Evolutionary conservation across 2,329 filamentous ascomycete genomes (phyloP).

Genomic region (Arachnomyces sp.): DNA sequence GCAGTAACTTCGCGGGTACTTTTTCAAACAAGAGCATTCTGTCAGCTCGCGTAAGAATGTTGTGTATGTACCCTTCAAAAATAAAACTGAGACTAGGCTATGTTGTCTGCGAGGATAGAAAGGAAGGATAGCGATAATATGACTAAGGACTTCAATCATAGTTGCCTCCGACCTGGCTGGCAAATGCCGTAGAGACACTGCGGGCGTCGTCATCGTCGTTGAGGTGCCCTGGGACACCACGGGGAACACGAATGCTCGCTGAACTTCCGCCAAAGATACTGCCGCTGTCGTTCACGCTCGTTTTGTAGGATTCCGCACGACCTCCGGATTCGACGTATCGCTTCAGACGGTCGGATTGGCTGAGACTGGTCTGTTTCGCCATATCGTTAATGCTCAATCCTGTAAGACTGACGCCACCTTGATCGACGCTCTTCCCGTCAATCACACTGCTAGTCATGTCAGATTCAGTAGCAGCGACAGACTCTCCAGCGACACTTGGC

Average conservation of each 20-base stretch:
- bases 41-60: too few species aligned
- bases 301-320: conserved; percentile 50
- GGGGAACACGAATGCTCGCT: conserved; percentile 41
- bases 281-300: conserved; percentile 45
- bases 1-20: too few species aligned
- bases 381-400: conserved; percentile 67
- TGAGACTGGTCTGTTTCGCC: conserved; percentile 64
- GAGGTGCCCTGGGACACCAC: conserved; percentile 32
- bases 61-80: too few species aligned
- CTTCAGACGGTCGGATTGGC: conserved; percentile 83
- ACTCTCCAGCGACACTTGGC: conserved; percentile 80
- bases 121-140: too few species aligned
- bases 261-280: conserved; percentile 60
- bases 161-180: conserved; percentile 74
- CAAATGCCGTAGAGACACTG: conserved; percentile 93
- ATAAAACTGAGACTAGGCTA: too few species aligned
- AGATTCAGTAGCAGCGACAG: conserved; percentile 82
- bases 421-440: conserved; percentile 61
- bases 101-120: too few species aligned
- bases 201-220: conserved; percentile 82
- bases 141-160: conserved; percentile 44
- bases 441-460: conserved; percentile 73
- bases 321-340: conserved; percentile 85
- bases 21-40: too few species aligned
- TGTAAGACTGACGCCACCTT: conserved; percentile 81